Evolutionary conservation across 2,329 filamentous ascomycete genomes (phyloP), one percentile per base, ranked within the genome.

Genomic region (Colletotrichum gloeosporioides): DNA sequence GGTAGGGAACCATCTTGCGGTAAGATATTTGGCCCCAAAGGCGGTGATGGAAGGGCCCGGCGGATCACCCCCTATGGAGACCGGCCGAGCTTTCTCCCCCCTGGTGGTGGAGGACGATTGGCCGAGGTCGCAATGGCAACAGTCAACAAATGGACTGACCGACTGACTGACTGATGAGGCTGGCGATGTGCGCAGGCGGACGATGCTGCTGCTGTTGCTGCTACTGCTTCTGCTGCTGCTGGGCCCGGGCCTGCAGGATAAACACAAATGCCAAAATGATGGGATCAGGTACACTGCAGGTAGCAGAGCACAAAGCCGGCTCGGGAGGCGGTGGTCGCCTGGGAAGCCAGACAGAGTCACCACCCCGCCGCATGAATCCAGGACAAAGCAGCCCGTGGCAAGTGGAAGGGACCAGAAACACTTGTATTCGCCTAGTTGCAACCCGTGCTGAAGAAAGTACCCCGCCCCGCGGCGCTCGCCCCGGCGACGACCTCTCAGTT

Each of bases 371-470:
- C 69, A 75, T 73, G 69, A 72, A 66, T 61, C 29, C 69, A 57
- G 64, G 59, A 73, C 55, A 76, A 69, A 76, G 70, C 73, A 76
- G 57, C 61, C 27, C 44, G 70, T 71, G 57, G 73, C 39, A 71
- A 73, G 73, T 76, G 73, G 73, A 76, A 76, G 73, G 62, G 62
- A 44, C 64, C 57, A 76, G 73, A 76, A 76, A 65, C 70, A 44
- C 32, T 73, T 64, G 73, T 76, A 76, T 61, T 69, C 44, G 59
- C 73, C 73, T 76, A 76, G 55, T 44, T n/a, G 49, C 49, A 36
- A 59, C 9, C 16, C 29, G 32, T 34, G 63, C 57, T 76, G 64
- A 76, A 73, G 70, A 73, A 64, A 64, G 73, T 76, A 76, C 70
- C 73, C 70, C 69, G 73, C 73, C 65, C 69, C 62, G 73, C 73